Evolutionary conservation across 768 basidiomycete genomes (phyloP).

Genomic region (Plicaturopsis crispa): DNA sequence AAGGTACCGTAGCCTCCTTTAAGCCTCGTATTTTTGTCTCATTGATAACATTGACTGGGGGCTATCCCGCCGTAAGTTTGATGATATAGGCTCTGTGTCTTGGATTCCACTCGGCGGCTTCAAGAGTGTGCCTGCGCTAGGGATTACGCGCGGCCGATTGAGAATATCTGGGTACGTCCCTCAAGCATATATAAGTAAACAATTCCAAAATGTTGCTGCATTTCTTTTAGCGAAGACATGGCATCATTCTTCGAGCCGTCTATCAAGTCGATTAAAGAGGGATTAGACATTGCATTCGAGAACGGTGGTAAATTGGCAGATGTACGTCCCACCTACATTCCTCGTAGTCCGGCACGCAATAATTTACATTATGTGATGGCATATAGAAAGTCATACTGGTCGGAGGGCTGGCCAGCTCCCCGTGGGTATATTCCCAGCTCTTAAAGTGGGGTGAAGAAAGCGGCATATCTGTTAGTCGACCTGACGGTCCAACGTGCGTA

Average conservation of each 20-base stretch:
- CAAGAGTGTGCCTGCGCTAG: slow-evolving; percentile 8
- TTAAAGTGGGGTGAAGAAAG: slow-evolving; percentile 12
- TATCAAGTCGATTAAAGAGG: slow-evolving; percentile 9
- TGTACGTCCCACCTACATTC: neutral
- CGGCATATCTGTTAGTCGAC: slow-evolving; percentile 17
- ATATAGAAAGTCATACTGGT: slow-evolving; percentile 21
- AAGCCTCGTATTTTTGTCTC: neutral
- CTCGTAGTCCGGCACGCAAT: neutral
- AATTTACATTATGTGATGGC: neutral
- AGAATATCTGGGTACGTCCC: slow-evolving; percentile 12
- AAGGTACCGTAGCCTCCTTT: slow-evolving; percentile 5
- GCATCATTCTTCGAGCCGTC: slow-evolving; percentile 10
- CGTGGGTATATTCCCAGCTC: slow-evolving; percentile 18
- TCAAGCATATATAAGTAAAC: neutral
- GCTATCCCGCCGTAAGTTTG: slow-evolving; percentile 5
- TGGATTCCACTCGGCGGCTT: slow-evolving; percentile 12
- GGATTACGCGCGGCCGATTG: slow-evolving; percentile 11
- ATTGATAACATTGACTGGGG: neutral
- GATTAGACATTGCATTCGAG: slow-evolving; percentile 13
- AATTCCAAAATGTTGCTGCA: neutral
- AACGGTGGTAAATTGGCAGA: slow-evolving; percentile 12
- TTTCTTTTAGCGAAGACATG: slow-evolving; percentile 10
- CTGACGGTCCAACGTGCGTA: slow-evolving; percentile 7
- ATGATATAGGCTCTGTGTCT: slow-evolving; percentile 6
- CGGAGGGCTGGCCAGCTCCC: slow-evolving; percentile 20